phyloP scores from a whole-genome alignment of 2,329 filamentous ascomycete species.

The Capronia coronata region DNA sequence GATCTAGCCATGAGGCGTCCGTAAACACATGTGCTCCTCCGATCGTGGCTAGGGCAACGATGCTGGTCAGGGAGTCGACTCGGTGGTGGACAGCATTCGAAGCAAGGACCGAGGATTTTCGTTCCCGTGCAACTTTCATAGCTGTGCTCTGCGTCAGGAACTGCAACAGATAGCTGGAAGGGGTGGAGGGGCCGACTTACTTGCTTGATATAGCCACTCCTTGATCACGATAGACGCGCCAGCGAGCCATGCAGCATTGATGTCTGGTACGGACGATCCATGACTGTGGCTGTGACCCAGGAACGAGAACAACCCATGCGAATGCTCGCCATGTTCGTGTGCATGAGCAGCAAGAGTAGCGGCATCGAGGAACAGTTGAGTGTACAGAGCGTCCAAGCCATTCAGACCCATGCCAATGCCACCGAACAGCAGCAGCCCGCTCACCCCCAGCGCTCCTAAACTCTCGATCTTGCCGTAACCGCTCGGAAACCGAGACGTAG shows the following conservation, averaged over 20 bases:
- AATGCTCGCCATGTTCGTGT: conserved; percentile 32
- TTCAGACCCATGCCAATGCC: conserved; percentile 88
- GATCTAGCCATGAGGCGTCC: conserved; percentile 86
- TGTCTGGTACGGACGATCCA: conserved; percentile 62
- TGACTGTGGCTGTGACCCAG: conserved; percentile 59
- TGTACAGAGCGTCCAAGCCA: conserved; percentile 62
- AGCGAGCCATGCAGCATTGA: conserved; percentile 93
- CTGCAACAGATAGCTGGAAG: conserved; percentile 1
- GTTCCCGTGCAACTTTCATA: conserved; percentile 90
- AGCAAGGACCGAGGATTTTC: conserved; percentile 90
- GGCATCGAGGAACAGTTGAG: conserved; percentile 64
- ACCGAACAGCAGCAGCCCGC: conserved; percentile 78
- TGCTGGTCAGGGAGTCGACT: conserved; percentile 88
- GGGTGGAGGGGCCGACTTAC: conserved; percentile 50
- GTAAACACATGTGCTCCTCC: conserved; percentile 79
- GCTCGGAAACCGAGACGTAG: conserved; percentile 74
- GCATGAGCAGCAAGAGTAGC: conserved; percentile 50
- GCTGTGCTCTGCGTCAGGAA: conserved; percentile 45
- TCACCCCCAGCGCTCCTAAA: conserved; percentile 85
- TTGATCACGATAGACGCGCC: conserved; percentile 85
- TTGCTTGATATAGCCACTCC: conserved; percentile 94
- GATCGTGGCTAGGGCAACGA: conserved; percentile 85
- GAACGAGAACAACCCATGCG: conserved; percentile 47
- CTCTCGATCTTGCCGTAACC: conserved; percentile 99
- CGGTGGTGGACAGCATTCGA: conserved; percentile 96